phyloP scores from a whole-genome alignment of 225 moss, liverwort and hornwort genomes.

The Anthoceros angustus region DNA sequence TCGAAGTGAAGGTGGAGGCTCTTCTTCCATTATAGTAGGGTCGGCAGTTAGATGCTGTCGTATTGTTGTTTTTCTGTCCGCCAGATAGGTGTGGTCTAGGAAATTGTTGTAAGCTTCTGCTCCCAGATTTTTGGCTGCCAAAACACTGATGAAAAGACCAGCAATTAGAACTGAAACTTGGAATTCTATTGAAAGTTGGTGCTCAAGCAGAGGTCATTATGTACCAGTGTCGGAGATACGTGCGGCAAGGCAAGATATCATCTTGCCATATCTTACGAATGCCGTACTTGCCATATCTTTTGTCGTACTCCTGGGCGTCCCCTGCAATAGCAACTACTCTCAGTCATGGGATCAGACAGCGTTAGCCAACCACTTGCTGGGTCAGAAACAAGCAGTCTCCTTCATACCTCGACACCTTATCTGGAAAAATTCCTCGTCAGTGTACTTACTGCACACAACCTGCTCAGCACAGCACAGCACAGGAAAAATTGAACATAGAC shows the following conservation, averaged over 20 bases:
- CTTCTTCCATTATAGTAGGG: constrained; percentile 46
- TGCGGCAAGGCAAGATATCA: constrained; percentile 81
- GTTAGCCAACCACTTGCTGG: too few species aligned
- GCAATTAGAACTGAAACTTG: neutral
- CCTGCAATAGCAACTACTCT: constrained; percentile 9
- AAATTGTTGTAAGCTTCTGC: constrained; percentile 52
- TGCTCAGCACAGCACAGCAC: constrained; percentile 12
- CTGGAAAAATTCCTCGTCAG: constrained; percentile 66
- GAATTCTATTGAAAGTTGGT: too few species aligned
- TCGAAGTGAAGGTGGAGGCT: constrained; percentile 38
- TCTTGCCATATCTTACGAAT: constrained; percentile 76
- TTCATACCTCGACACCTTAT: constrained; percentile 59
- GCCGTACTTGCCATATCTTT: constrained; percentile 50
- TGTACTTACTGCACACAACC: constrained; percentile 76
- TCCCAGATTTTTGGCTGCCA: constrained; percentile 59
- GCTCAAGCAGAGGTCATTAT: neutral
- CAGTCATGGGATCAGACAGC: neutral
- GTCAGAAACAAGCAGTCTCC: neutral
- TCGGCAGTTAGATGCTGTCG: constrained; percentile 40
- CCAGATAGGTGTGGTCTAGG: constrained; percentile 73
- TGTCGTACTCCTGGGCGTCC: constrained; percentile 50
- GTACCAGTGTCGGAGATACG: constrained; percentile 90
- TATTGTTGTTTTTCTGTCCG: constrained; percentile 51
- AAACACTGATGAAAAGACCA: constrained; percentile 32
- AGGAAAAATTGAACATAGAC: neutral